Evolutionary conservation across 106 monocot genomes (phyloP).

Genomic region (Acorus calamus): DNA sequence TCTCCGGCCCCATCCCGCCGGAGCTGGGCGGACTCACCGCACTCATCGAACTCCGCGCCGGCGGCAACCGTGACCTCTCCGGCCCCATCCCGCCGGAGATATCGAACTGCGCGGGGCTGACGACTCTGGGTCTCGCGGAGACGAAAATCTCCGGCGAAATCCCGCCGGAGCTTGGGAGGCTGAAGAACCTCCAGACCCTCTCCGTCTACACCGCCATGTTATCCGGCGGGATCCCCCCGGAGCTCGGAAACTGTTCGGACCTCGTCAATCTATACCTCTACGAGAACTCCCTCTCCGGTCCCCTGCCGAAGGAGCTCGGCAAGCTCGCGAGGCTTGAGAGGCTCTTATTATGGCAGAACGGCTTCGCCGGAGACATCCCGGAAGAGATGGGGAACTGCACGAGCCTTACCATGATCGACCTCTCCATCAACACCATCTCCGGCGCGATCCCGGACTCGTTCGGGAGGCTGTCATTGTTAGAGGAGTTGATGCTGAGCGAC

Average conservation of each 20-base stretch:
- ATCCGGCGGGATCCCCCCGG: conserved; percentile 68
- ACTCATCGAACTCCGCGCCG: conserved; percentile 58
- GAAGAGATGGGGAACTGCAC: conserved; percentile 56
- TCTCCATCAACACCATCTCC: conserved; percentile 94
- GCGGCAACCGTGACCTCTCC: conserved; percentile 69
- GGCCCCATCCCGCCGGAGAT: conserved; percentile 61
- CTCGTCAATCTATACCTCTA: conserved; percentile 75
- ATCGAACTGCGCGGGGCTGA: conserved; percentile 43
- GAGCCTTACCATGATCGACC: conserved; percentile 52
- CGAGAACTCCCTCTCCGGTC: conserved; percentile 73
- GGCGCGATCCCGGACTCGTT: conserved; percentile 61
- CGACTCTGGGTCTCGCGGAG: conserved; percentile 72
- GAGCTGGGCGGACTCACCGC: conserved; percentile 42
- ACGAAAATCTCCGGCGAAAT: conserved; percentile 73
- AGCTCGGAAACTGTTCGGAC: conserved; percentile 60
- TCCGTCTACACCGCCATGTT: conserved; percentile 79
- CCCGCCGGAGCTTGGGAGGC: conserved; percentile 47
- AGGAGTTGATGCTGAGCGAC: conserved; percentile 84
- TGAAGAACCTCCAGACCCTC: conserved; percentile 55
- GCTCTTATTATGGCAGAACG: conserved; percentile 87
- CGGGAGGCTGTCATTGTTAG: conserved; percentile 31
- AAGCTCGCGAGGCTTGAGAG: conserved; percentile 41
- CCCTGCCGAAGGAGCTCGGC: conserved; percentile 58
- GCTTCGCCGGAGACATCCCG: conserved; percentile 54
- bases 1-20: conserved; percentile 48